phyloP scores from a whole-genome alignment of 495 filamentous ascomycete species.

The Trichodelitschia bisporula region DNA sequence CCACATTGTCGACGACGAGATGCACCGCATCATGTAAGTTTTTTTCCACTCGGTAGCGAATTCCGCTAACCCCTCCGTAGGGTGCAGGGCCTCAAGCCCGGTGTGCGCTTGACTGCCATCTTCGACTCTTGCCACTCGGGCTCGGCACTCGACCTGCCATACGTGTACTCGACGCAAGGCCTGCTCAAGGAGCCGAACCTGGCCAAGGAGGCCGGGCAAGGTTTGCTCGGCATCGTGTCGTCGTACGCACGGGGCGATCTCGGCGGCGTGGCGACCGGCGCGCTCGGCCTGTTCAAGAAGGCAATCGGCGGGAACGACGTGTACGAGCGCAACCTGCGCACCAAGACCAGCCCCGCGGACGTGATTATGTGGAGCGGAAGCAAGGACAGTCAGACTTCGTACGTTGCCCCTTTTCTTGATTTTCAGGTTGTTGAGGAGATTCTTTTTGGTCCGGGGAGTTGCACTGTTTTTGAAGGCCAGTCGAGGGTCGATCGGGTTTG shows the following conservation, averaged over 20 bases:
- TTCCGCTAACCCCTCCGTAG: too few species aligned
- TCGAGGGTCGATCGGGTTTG: too few species aligned
- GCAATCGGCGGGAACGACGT: constrained; percentile 64
- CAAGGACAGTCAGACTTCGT: constrained; percentile 91
- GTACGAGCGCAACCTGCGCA: constrained; percentile 53
- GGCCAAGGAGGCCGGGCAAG: constrained; percentile 91
- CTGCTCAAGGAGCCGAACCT: constrained; percentile 95
- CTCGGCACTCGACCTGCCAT: constrained; percentile 84
- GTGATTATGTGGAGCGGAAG: constrained; percentile 95
- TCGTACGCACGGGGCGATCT: constrained; percentile 81
- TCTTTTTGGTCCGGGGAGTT: background rate
- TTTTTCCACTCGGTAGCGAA: too few species aligned
- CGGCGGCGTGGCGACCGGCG: constrained; percentile 52
- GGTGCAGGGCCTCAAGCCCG: constrained; percentile 51
- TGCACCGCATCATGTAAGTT: constrained; percentile 75
- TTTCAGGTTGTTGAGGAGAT: background rate
- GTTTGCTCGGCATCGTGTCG: constrained; percentile 68
- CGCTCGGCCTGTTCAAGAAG: constrained; percentile 82
- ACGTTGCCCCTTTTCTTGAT: constrained; percentile 24
- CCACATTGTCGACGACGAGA: constrained; percentile 95
- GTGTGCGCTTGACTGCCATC: constrained; percentile 85
- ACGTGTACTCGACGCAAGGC: constrained; percentile 82
- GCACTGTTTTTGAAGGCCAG: background rate
- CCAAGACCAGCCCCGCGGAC: constrained; percentile 86
- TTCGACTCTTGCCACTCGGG: constrained; percentile 99